phyloP scores from a whole-genome alignment of 352 stramenopile species.

The Blastocystis sp. region DNA sequence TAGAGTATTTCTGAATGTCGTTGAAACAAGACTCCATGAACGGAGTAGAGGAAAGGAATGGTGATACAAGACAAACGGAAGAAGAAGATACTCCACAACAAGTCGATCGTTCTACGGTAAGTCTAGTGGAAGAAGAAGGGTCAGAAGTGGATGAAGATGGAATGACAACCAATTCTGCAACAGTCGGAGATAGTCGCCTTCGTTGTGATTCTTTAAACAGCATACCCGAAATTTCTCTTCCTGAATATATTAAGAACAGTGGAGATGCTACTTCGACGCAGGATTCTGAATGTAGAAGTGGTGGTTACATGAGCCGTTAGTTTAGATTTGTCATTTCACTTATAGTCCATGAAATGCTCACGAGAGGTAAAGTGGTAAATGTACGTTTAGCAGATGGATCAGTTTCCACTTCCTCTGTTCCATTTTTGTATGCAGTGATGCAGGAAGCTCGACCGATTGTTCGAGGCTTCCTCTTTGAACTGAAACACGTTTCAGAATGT shows the following conservation, averaged over 20 bases:
- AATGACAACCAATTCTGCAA: neutral
- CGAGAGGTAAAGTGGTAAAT: neutral
- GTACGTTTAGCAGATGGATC: neutral
- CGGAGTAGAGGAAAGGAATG: no score
- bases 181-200: neutral
- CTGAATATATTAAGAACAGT: neutral
- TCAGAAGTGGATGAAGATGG: neutral
- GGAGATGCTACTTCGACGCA: neutral
- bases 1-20: no score
- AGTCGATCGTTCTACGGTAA: no score
- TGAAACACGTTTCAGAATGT: neutral
- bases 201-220: neutral
- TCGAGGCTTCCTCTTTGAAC: neutral
- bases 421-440: neutral
- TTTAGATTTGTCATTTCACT: neutral
- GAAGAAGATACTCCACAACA: no score
- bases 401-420: neutral
- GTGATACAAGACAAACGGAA: no score
- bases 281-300: neutral
- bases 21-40: no score
- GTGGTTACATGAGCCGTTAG: neutral
- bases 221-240: neutral
- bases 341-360: neutral
- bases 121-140: neutral
- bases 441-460: neutral